Conservation (phyloP, 208 protist genomes). For the Phytomonas sp. region DNA sequence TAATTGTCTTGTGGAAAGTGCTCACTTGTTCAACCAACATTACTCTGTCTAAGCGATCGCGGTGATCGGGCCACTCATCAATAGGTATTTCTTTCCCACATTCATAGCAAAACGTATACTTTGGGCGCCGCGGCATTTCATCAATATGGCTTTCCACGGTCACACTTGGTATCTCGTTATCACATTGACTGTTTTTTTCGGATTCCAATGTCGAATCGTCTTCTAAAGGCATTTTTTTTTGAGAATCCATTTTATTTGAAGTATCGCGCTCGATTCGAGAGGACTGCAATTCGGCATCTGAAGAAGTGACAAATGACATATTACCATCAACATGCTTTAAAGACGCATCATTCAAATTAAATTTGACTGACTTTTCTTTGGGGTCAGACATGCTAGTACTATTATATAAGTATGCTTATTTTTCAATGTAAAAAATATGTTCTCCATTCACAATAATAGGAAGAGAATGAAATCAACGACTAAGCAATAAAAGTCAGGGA, state of each 20-base stretch:
- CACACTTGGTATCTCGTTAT: neutral
- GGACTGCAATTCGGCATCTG: neutral
- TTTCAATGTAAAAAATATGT: neutral
- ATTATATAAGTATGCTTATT: conserved; percentile 2
- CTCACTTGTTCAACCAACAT: conserved; percentile 40
- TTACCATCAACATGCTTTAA: neutral
- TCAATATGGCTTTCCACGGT: neutral
- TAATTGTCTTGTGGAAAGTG: conserved; percentile 34
- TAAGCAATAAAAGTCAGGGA: neutral
- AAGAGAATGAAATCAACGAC: neutral
- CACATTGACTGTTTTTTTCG: neutral
- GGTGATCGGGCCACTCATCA: conserved; percentile 68
- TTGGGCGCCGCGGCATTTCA: conserved; percentile 10
- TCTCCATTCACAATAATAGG: conserved; percentile 3
- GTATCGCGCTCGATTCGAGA: neutral
- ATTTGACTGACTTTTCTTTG: conserved; percentile 15
- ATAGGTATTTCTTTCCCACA: conserved; percentile 60
- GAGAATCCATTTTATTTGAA: neutral
- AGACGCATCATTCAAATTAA: conserved; percentile 4
- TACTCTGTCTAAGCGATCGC: conserved; percentile 57
- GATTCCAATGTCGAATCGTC: neutral
- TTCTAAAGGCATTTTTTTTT: conserved; percentile 2
- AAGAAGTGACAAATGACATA: neutral
- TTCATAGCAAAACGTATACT: conserved; percentile 45
- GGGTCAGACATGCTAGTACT: conserved; percentile 10